phyloP scores from a whole-genome alignment of 345 rosid species.

The Turnera subulata region DNA sequence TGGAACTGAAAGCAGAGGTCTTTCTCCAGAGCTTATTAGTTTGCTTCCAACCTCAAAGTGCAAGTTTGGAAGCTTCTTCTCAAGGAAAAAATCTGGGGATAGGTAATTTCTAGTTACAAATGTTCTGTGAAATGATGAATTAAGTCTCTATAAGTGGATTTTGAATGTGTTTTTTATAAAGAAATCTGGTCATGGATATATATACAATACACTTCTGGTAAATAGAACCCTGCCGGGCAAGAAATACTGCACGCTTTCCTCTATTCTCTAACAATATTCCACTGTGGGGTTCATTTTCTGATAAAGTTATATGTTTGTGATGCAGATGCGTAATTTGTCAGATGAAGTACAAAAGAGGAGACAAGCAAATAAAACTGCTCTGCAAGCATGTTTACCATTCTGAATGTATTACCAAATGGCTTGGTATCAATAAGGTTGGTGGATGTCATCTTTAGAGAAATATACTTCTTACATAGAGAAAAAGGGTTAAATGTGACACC shows the following conservation, averaged over 20 bases:
- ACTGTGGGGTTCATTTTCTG: no score
- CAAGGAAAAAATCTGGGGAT: conserved; percentile 48
- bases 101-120: no score
- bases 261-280: neutral
- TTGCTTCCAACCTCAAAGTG: conserved; percentile 61
- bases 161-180: no score
- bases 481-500: no score
- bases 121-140: no score
- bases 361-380: conserved; percentile 49
- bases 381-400: conserved; percentile 68
- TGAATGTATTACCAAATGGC: conserved; percentile 63
- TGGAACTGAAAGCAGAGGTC: conserved; percentile 64
- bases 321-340: conserved; percentile 69
- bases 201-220: no score
- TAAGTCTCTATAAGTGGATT: no score
- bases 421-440: conserved; percentile 60
- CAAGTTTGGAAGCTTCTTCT: conserved; percentile 53
- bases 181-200: no score
- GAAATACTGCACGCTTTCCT: no score
- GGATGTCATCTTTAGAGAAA: no score
- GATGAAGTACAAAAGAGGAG: conserved; percentile 58
- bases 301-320: neutral
- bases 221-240: no score
- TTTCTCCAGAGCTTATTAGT: conserved; percentile 47
- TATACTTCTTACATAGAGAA: no score